Percentiles rank a stretch among this genome's conserved stretches.
These are phyloP conservation scores for Fusarium aywerte DNA, from an alignment of 2,329 filamentous ascomycete genomes.

Conservation along the genomic window DNA sequence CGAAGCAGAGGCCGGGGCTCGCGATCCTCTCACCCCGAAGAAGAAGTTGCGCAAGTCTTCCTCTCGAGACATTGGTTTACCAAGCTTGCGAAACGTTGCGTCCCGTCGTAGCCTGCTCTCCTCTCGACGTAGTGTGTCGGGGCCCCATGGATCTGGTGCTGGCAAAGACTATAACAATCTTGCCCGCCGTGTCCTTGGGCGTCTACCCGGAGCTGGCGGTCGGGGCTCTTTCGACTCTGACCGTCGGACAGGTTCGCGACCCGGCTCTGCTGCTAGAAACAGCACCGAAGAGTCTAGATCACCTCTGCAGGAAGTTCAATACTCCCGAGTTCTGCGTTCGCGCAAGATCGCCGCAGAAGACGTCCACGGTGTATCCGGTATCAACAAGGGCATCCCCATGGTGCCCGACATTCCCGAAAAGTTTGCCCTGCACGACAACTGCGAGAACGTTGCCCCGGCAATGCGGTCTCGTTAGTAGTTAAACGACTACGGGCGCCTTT, in stretches of 20 bases:
- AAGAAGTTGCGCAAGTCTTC: slow-evolving; percentile 66
- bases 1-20: slow-evolving; percentile 42
- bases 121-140: slow-evolving; percentile 47
- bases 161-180: slow-evolving; percentile 42
- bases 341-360: slow-evolving; percentile 43
- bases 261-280: slow-evolving; percentile 31
- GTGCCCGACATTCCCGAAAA: slow-evolving; percentile 59
- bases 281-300: slow-evolving; percentile 31
- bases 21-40: slow-evolving; percentile 47
- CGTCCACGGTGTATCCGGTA: slow-evolving; percentile 57
- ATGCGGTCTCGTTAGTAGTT: slow-evolving; percentile 45
- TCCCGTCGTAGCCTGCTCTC: slow-evolving; percentile 41
- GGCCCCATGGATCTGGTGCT: slow-evolving; percentile 29
- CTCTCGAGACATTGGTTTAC: slow-evolving; percentile 56
- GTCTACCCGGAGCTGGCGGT: slow-evolving; percentile 37
- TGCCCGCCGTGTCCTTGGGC: slow-evolving; percentile 44
- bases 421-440: slow-evolving; percentile 51
- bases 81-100: slow-evolving; percentile 48
- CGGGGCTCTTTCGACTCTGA: slow-evolving; percentile 35
- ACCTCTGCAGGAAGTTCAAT: slow-evolving; percentile 36
- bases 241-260: slow-evolving; percentile 16
- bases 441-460: slow-evolving; percentile 50
- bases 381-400: slow-evolving; percentile 59
- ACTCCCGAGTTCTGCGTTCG: slow-evolving; percentile 44
- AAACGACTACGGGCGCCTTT: not conserved